Evolutionary conservation across 345 rosid genomes (phyloP).

Genomic region (Hypericum androsaemum): DNA sequence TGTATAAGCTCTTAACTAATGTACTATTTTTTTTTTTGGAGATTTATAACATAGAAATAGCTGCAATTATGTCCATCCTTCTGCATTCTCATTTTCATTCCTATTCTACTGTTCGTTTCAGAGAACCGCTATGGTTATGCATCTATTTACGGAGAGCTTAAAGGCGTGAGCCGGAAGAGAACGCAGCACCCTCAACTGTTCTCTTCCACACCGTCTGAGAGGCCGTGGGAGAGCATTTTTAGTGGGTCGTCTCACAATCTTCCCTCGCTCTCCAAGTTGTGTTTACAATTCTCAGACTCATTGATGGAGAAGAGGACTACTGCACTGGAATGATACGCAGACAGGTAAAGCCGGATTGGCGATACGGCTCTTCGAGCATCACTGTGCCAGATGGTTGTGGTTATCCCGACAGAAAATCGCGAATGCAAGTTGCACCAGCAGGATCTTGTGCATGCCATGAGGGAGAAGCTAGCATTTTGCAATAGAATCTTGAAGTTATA

Average conservation of each 20-base stretch:
- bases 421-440: too few relatives aligned
- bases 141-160: slow-evolving; percentile 67
- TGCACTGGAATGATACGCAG: slow-evolving; percentile 28
- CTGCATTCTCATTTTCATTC: background rate
- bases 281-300: slow-evolving; percentile 60
- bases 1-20: too few relatives aligned
- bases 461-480: too few relatives aligned
- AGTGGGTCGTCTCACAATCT: slow-evolving; percentile 71
- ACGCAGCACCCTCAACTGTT: slow-evolving; percentile 18
- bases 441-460: too few relatives aligned
- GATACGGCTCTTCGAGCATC: too few relatives aligned
- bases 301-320: slow-evolving; percentile 64
- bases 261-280: slow-evolving; percentile 70
- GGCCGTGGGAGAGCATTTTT: slow-evolving; percentile 81
- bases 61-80: background rate
- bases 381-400: too few relatives aligned
- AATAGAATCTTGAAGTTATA: too few relatives aligned
- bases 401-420: too few relatives aligned
- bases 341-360: too few relatives aligned
- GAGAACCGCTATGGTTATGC: slow-evolving; percentile 49
- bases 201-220: slow-evolving; percentile 44
- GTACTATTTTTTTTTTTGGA: too few relatives aligned
- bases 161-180: slow-evolving; percentile 36
- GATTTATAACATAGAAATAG: too few relatives aligned
- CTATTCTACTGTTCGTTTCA: slow-evolving; percentile 6